Evolutionary conservation across 1,284 basidiomycete genomes (phyloP).

Genomic region (Puccinia novopanici): DNA sequence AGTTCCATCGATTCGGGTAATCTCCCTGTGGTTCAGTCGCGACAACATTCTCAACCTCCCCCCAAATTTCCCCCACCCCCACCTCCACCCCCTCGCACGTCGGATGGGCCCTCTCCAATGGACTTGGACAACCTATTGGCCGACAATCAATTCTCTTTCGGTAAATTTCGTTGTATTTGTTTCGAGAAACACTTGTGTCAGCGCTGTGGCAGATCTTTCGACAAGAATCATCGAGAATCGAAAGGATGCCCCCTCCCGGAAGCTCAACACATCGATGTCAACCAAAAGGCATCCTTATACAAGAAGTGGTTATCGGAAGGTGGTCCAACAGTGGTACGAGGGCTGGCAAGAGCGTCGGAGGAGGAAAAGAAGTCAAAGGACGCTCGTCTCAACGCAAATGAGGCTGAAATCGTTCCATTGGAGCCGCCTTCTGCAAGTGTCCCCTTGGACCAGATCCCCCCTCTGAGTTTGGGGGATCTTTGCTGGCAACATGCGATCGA

Average conservation of each 20-base stretch:
- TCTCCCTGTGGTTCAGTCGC: background rate
- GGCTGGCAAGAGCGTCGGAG: background rate
- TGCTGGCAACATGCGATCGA: background rate
- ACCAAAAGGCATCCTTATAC: background rate
- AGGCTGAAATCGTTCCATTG: too few relatives aligned
- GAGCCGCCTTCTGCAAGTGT: background rate
- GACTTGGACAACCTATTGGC: too few relatives aligned
- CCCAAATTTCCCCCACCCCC: background rate
- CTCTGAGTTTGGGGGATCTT: background rate
- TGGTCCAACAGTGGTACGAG: background rate
- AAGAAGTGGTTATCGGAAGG: background rate
- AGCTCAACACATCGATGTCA: background rate
- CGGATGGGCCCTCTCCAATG: too few relatives aligned
- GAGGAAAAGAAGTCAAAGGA: background rate
- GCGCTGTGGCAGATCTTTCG: background rate
- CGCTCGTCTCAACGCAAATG: too few relatives aligned
- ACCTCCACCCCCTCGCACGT: too few relatives aligned
- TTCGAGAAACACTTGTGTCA: too few relatives aligned
- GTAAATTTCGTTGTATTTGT: background rate
- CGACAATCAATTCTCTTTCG: too few relatives aligned
- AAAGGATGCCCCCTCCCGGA: background rate
- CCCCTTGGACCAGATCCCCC: background rate
- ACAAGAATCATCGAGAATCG: background rate
- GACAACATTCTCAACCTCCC: background rate
- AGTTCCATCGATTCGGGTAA: background rate